A percentile compares a stretch with the other conserved stretches of the same genome.
These are phyloP conservation scores for Chaetoceros tenuissimus DNA, from an alignment of 108 stramenopile genomes.

Conservation along the genomic window DNA sequence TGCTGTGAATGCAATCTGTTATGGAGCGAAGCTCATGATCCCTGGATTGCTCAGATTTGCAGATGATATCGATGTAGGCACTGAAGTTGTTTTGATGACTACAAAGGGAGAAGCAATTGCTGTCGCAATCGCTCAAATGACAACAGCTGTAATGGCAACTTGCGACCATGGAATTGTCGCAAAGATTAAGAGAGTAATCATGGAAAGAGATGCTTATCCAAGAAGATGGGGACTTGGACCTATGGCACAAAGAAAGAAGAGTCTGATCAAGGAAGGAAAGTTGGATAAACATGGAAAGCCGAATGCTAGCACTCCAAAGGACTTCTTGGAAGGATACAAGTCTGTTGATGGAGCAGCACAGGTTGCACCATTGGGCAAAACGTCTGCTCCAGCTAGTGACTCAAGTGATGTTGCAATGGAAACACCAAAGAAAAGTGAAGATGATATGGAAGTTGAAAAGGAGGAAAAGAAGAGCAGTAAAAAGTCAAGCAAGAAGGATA, in stretches of 20 bases:
- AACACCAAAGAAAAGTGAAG: constrained; percentile 25
- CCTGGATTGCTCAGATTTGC: constrained; percentile 98
- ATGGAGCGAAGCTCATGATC: constrained; percentile 99
- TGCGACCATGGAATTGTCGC: constrained; percentile 99
- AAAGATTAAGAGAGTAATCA: constrained; percentile 99
- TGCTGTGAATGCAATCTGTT: constrained; percentile 99
- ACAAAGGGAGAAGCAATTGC: constrained; percentile 99
- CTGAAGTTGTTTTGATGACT: constrained; percentile 98
- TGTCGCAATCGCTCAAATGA: constrained; percentile 99
- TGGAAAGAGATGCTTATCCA: constrained; percentile 99
- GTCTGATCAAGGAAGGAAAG: constrained; percentile 95
- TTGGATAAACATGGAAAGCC: constrained; percentile 98
- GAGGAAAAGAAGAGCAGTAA: constrained; percentile 12
- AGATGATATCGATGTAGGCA: constrained; percentile 93
- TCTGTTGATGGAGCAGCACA: constrained; percentile 10
- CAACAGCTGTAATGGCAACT: constrained; percentile 98
- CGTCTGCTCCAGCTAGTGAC: constrained; percentile 8
- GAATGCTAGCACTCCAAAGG: constrained; percentile 92
- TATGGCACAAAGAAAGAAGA: constrained; percentile 96
- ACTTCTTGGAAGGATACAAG: constrained; percentile 86
- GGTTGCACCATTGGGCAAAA: constrained; percentile 13
- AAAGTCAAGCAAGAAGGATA: constrained; percentile 38
- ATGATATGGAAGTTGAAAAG: constrained; percentile 8
- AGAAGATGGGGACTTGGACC: constrained; percentile 98
- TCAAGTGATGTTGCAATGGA: constrained; percentile 16